These are phyloP conservation scores for Ophiostoma perfectum DNA, from an alignment of 2,329 filamentous ascomycete genomes.

Conservation along the genomic window DNA sequence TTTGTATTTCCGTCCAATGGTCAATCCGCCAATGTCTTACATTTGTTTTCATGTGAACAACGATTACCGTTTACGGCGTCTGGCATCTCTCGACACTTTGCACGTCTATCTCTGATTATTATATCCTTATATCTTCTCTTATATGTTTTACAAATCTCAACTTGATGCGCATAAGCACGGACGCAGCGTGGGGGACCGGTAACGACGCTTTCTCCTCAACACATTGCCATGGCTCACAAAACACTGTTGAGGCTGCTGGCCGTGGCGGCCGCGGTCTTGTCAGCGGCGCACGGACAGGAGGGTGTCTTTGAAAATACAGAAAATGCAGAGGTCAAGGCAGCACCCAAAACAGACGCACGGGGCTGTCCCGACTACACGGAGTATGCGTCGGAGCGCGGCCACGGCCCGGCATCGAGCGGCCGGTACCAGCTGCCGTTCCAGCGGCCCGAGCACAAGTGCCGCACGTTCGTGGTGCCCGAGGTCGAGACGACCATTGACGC, in stretches of 20 bases:
- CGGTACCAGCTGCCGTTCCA: constrained; percentile 33
- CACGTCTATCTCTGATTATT: no score
- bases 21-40: no score
- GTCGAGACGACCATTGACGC: constrained; percentile 62
- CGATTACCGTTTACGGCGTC: no score
- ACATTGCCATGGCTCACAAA: background rate
- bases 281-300: background rate
- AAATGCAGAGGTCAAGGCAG: no score
- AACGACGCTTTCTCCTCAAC: no score
- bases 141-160: background rate
- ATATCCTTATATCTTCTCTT: background rate
- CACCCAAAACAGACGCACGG: no score
- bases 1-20: background rate
- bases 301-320: no score
- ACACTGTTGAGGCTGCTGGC: background rate
- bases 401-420: constrained; percentile 33
- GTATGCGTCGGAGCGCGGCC: constrained; percentile 30
- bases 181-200: no score
- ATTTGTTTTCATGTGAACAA: no score
- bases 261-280: background rate
- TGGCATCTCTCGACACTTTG: no score
- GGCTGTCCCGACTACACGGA: constrained; percentile 29
- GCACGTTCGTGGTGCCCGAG: constrained; percentile 63
- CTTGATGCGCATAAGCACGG: background rate
- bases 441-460: constrained; percentile 60